Percentiles rank a stretch among this genome's conserved stretches.
Evolutionary conservation across 2,329 filamentous ascomycete species (phyloP).

Genomic region (Ascochyta lentis): DNA sequence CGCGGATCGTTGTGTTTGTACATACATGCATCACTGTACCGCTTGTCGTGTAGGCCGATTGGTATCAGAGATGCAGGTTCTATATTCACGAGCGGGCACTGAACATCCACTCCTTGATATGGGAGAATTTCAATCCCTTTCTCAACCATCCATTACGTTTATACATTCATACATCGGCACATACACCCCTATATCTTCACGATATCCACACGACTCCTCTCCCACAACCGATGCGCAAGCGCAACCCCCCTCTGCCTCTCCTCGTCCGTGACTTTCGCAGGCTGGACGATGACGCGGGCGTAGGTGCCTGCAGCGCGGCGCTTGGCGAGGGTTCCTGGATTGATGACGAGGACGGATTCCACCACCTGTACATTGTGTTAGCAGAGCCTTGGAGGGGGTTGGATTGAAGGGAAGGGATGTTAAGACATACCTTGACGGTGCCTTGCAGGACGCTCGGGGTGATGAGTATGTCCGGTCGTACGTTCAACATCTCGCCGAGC

Average conservation of each 20-base stretch:
- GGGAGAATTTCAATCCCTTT: background rate
- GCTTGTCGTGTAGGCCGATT: no score
- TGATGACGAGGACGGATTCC: constrained; percentile 87
- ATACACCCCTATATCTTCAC: constrained; percentile 64
- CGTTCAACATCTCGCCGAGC: constrained; percentile 87
- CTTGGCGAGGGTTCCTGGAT: constrained; percentile 88
- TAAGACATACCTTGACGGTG: constrained; percentile 77
- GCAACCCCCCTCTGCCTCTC: constrained; percentile 62
- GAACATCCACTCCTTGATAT: no score
- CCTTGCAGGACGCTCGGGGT: constrained; percentile 82
- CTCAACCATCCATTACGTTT: no score
- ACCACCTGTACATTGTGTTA: constrained; percentile 69
- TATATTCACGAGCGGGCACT: no score
- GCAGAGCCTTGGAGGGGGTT: constrained; percentile 12
- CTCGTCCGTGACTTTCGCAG: constrained; percentile 65
- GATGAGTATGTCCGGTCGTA: constrained; percentile 83
- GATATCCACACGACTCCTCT: constrained; percentile 86
- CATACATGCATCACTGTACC: no score
- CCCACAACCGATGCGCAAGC: constrained; percentile 77
- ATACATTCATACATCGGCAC: background rate
- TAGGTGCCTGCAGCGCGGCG: constrained; percentile 84
- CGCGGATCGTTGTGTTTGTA: no score
- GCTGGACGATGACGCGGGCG: constrained; percentile 77
- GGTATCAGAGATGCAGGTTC: no score
- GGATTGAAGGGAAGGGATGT: background rate